Conservation (phyloP, 139 green algal species). For the Chlamydomonas urium region DNA sequence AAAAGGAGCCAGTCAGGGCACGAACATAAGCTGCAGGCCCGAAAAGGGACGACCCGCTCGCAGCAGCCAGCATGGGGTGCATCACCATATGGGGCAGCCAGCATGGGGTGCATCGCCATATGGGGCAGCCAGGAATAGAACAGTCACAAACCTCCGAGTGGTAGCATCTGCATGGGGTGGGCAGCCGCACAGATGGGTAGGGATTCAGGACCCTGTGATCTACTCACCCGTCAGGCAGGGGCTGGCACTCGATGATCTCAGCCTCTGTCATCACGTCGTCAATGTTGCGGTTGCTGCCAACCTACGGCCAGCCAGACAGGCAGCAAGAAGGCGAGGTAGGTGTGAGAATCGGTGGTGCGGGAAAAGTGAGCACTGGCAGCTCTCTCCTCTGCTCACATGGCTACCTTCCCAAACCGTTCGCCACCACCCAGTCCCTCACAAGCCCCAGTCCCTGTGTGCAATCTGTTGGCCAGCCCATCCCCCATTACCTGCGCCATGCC, state of each 20-base stretch:
- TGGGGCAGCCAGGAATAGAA: too few relatives aligned
- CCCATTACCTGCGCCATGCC: slow-evolving; percentile 63
- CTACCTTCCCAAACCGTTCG: not conserved
- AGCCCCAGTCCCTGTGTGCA: not conserved
- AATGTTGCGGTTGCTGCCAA: not conserved
- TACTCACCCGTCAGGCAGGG: slow-evolving; percentile 7
- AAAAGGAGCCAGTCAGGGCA: too few relatives aligned
- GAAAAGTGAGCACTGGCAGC: not conserved
- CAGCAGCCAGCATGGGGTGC: too few relatives aligned
- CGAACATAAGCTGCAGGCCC: too few relatives aligned
- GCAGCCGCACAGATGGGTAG: not conserved
- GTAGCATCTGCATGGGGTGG: not conserved
- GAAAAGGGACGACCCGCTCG: too few relatives aligned
- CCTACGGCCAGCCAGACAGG: not conserved
- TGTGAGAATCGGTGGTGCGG: not conserved
- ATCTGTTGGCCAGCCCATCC: not conserved
- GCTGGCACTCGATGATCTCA: slow-evolving; percentile 16
- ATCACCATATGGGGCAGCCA: too few relatives aligned
- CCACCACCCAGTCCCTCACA: not conserved
- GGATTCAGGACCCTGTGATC: not conserved
- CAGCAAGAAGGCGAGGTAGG: not conserved
- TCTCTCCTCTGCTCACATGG: not conserved
- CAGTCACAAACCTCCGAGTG: too few relatives aligned
- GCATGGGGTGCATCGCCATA: too few relatives aligned
- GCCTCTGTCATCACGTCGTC: slow-evolving; percentile 8